Percentiles rank a stretch among this genome's conserved stretches.
Evolutionary conservation across 148 eudicot genomes (phyloP).

Genomic region (Heliamphora exappendiculata): DNA sequence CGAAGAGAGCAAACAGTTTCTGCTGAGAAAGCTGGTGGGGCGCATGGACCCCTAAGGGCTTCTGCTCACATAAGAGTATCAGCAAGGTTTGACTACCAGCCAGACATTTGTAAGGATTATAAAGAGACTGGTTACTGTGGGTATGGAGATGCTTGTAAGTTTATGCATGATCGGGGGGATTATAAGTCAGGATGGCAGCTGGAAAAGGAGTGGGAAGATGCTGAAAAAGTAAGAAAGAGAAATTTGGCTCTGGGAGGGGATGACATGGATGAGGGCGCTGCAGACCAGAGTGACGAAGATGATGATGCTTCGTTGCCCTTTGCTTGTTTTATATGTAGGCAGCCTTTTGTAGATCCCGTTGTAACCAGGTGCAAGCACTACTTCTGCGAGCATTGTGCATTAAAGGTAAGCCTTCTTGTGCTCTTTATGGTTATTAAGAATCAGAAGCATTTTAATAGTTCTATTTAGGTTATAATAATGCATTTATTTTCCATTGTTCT

Average conservation of each 20-base stretch:
- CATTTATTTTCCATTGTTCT: too few species aligned
- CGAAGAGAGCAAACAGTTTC: constrained; percentile 86
- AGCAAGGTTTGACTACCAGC: constrained; percentile 91
- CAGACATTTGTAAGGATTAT: constrained; percentile 92
- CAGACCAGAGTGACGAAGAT: constrained; percentile 42
- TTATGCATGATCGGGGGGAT: constrained; percentile 96
- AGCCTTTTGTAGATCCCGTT: constrained; percentile 83
- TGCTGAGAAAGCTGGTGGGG: constrained; percentile 84
- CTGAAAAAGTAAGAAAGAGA: constrained; percentile 66
- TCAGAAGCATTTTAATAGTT: too few species aligned
- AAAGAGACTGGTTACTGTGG: constrained; percentile 97
- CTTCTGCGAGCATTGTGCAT: constrained; percentile 88
- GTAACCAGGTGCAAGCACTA: constrained; percentile 89
- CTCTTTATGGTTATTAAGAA: too few species aligned
- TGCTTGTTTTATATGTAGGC: constrained; percentile 78
- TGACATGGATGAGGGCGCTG: constrained; percentile 40
- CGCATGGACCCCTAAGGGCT: constrained; percentile 94
- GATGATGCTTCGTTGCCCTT: constrained; percentile 68
- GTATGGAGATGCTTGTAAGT: constrained; percentile 96
- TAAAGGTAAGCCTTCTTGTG: constrained; percentile 40
- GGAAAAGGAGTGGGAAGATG: constrained; percentile 92
- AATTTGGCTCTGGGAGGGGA: constrained; percentile 63
- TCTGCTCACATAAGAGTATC: constrained; percentile 92
- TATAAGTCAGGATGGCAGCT: constrained; percentile 95
- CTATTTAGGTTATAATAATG: too few species aligned